Percentiles rank a stretch among this genome's conserved stretches.
Evolutionary conservation across 306 rosid species (phyloP).

Genomic region (Quercus suber): DNA sequence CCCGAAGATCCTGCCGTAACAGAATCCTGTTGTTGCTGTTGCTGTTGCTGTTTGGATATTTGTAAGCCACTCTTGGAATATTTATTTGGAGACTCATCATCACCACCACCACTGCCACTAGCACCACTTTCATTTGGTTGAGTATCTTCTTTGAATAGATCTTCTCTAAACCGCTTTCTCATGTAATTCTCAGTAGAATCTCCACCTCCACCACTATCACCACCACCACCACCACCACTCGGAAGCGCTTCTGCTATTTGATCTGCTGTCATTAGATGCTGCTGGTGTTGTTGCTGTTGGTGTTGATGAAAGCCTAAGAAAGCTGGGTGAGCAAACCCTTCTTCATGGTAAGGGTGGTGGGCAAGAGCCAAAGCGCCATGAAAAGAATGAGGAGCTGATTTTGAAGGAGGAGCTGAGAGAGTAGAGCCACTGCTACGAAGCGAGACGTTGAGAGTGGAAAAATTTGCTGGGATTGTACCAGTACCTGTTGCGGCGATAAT

Average conservation of each 20-base stretch:
- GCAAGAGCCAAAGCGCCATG: conserved; percentile 67
- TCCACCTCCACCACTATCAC: conserved; percentile 27
- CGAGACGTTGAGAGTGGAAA: conserved; percentile 72
- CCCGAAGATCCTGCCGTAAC: conserved; percentile 38
- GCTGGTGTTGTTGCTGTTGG: conserved; percentile 38
- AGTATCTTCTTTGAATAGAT: conserved; percentile 72
- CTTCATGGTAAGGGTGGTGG: conserved; percentile 68
- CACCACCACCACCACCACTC: conserved; percentile 11
- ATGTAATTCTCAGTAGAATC: conserved; percentile 60
- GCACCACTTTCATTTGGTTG: conserved; percentile 35
- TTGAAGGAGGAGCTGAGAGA: conserved; percentile 70
- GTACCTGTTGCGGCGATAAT: conserved; percentile 84
- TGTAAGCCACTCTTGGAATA: conserved; percentile 30
- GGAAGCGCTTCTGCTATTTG: conserved; percentile 70
- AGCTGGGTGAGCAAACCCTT: conserved; percentile 56
- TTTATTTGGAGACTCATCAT: conserved; percentile 31
- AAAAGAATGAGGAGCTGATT: conserved; percentile 68
- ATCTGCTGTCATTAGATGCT: conserved; percentile 59
- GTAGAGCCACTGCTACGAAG: conserved; percentile 77
- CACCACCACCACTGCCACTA: conserved; percentile 13
- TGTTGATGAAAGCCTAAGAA: conserved; percentile 71
- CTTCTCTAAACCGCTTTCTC: conserved; percentile 84
- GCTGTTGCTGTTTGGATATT: conserved; percentile 31
- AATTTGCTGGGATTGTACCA: conserved; percentile 89
- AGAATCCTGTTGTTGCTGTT: conserved; percentile 8